Evolutionary conservation across 805 yeast species (phyloP), one percentile per base, ranked within the genome.

Genomic region (Metschnikowia picachoensis): DNA sequence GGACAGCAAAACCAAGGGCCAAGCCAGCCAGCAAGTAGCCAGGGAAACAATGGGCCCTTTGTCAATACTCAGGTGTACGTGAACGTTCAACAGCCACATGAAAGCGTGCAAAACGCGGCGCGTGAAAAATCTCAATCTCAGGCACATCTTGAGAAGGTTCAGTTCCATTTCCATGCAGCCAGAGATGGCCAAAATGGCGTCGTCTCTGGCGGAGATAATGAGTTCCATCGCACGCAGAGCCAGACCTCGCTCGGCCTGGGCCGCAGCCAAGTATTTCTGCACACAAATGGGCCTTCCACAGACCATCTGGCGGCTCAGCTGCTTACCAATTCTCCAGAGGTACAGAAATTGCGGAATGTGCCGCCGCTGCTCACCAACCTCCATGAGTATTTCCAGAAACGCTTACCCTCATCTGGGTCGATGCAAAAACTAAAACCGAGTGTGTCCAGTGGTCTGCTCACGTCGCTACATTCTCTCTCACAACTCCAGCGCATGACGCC

Each of bases 401-500:
- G 59, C 47, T 51, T 43, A 39, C 51, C 49, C 41, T 46, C 55
- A 12, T 53, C 57, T 35, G 51, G 57, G 28, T 44, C 48, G 46
- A 53, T 65, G 36, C 50, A 52, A 17, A 64, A 61, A 44, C 55
- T 62, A 41, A 55, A 61, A 43, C 46, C 49, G 30, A 50, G 61
- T 35, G 53, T 53, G 41, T 60, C 64, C 6, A 47, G 48, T 29
- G 49, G 49, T 36, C 43, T 43, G 43, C 46, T 48, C 39, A 33
- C 58, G 30, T 43, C 49, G 17, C 45, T 52, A 38, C 47, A 41
- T 39, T 56, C 62, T 15, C 29, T 53, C 27, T 42, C 47, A 31
- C 54, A 43, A 16, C 52, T 69, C 32, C 70, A 64, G 28, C 53
- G 74, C 48, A 65, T 76, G 76, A 74, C 79, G 0, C 80, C 79